Evolutionary conservation across 768 basidiomycete species (phyloP).

Genomic region (Pleurotus salmoneostramineus): DNA sequence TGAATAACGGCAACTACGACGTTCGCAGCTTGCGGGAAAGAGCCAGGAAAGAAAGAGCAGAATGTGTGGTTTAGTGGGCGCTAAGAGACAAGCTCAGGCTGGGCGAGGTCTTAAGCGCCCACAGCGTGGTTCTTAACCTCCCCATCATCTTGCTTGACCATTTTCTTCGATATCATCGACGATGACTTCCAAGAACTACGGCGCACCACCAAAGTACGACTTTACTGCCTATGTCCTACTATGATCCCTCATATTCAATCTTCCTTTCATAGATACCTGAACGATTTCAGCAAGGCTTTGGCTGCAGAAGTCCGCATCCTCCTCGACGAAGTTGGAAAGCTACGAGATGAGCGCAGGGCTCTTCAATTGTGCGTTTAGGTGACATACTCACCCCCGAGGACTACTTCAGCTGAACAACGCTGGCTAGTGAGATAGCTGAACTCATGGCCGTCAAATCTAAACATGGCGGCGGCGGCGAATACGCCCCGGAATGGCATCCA

Average conservation of each 20-base stretch:
- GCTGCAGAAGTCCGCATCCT: slow-evolving; percentile 78
- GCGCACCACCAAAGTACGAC: background rate
- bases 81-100: too few relatives aligned
- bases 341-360: slow-evolving; percentile 70
- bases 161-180: background rate
- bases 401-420: background rate
- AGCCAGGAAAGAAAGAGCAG: too few relatives aligned
- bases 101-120: too few relatives aligned
- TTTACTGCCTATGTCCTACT: background rate
- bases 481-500: slow-evolving; percentile 70
- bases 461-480: slow-evolving; percentile 78
- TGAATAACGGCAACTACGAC: too few relatives aligned
- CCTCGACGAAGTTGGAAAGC: slow-evolving; percentile 73
- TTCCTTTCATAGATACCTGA: slow-evolving; percentile 46
- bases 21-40: too few relatives aligned
- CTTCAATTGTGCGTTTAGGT: slow-evolving; percentile 64
- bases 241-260: background rate
- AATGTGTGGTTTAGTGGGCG: too few relatives aligned
- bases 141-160: background rate
- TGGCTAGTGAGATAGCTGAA: slow-evolving; percentile 43
- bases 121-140: too few relatives aligned
- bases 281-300: slow-evolving; percentile 82
- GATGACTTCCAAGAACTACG: background rate
- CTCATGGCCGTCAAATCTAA: slow-evolving; percentile 82
- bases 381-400: background rate